Conservation (phyloP, 805 yeast genomes). For the Kuraishia capsulata region DNA sequence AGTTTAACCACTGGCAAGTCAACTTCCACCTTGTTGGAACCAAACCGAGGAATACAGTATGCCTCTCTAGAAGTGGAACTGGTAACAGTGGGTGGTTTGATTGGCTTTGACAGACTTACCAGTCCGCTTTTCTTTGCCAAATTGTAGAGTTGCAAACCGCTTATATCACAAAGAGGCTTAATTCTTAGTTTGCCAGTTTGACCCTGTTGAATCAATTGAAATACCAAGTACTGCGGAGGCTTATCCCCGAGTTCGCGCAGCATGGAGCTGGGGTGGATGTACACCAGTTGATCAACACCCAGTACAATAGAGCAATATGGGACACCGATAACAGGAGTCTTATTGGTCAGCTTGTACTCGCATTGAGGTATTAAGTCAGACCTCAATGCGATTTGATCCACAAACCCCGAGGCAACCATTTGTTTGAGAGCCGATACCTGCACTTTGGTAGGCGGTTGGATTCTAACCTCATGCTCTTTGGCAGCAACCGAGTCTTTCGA, state of each 20-base stretch:
- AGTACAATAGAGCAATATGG: slow-evolving; percentile 56
- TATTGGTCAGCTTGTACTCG: slow-evolving; percentile 52
- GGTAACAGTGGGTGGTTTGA: slow-evolving; percentile 80
- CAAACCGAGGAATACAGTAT: slow-evolving; percentile 85
- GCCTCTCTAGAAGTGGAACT: slow-evolving; percentile 68
- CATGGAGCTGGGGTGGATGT: slow-evolving; percentile 73
- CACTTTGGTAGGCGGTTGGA: slow-evolving; percentile 56
- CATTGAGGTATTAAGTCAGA: slow-evolving; percentile 58
- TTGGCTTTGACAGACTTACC: slow-evolving; percentile 80
- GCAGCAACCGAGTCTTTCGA: slow-evolving; percentile 51
- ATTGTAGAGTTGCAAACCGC: slow-evolving; percentile 68
- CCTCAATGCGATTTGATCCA: slow-evolving; percentile 84
- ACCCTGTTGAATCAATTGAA: slow-evolving; percentile 54
- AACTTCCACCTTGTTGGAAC: slow-evolving; percentile 92
- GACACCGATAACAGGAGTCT: slow-evolving; percentile 43
- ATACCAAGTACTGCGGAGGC: slow-evolving; percentile 78
- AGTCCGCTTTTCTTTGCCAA: slow-evolving; percentile 67
- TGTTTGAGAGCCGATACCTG: slow-evolving; percentile 82
- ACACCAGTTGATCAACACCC: slow-evolving; percentile 48
- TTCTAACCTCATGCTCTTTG: slow-evolving; percentile 30
- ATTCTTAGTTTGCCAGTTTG: slow-evolving; percentile 47
- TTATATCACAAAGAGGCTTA: slow-evolving; percentile 67
- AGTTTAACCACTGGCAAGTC: slow-evolving; percentile 79
- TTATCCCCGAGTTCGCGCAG: slow-evolving; percentile 48
- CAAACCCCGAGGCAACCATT: slow-evolving; percentile 85